phyloP scores from a whole-genome alignment of 1,284 basidiomycete species.

The Puccinia triticina region DNA sequence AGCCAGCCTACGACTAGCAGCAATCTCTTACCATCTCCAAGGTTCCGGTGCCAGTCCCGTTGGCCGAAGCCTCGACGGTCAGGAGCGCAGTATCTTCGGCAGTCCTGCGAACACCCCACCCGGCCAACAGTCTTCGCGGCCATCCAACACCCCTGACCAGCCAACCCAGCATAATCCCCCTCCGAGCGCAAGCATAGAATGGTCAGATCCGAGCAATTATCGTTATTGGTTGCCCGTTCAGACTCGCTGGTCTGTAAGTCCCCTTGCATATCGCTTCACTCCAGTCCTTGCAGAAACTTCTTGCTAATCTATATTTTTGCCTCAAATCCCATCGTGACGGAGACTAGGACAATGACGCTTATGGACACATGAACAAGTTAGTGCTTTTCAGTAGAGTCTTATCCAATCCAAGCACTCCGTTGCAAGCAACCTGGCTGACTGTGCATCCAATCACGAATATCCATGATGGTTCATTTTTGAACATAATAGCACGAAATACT shows the following conservation, averaged over 20 bases:
- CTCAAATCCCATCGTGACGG: background rate
- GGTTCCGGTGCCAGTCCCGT: too few relatives aligned
- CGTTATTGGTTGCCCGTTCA: slow-evolving; percentile 44
- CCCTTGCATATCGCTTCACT: background rate
- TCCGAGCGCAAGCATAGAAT: background rate
- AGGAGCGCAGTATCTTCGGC: background rate
- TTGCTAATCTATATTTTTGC: background rate
- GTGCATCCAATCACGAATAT: too few relatives aligned
- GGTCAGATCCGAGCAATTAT: slow-evolving; percentile 11
- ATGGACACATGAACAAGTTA: slow-evolving; percentile 49
- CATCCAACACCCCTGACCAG: background rate
- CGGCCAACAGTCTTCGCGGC: background rate
- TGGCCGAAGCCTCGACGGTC: too few relatives aligned
- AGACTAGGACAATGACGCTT: slow-evolving; percentile 39
- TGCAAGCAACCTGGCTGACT: too few relatives aligned
- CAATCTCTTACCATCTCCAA: background rate
- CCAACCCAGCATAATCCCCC: background rate
- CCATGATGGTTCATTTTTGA: background rate
- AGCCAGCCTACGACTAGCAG: background rate
- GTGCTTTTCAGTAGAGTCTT: background rate
- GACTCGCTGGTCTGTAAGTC: slow-evolving; percentile 41
- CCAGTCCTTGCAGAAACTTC: background rate
- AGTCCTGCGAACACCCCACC: too few relatives aligned
- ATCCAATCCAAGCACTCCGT: background rate
- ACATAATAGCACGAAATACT: slow-evolving; percentile 34